A percentile compares a stretch with the other conserved stretches of the same genome.
These are phyloP conservation scores for Excoecaria agallocha DNA, from an alignment of 345 rosid genomes.

Conservation along the genomic window DNA sequence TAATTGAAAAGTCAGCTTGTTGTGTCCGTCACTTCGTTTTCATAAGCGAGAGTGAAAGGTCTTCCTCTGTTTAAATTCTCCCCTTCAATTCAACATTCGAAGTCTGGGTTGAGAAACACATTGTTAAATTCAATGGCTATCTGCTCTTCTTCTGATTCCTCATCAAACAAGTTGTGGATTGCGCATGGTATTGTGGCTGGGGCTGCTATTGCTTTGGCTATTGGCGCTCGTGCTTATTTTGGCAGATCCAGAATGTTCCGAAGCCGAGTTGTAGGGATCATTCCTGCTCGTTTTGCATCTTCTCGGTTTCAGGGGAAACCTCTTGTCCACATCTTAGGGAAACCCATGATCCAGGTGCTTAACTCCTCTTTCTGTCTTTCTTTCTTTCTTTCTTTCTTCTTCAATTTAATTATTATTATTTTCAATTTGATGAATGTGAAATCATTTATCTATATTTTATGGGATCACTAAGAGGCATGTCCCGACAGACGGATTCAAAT, in stretches of 20 bases:
- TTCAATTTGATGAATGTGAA: background rate
- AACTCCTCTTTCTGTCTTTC: no score
- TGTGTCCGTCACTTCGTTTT: no score
- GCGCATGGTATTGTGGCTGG: constrained; percentile 67
- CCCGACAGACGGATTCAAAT: background rate
- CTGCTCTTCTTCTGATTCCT: constrained; percentile 11
- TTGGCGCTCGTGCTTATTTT: constrained; percentile 63
- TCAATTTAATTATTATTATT: no score
- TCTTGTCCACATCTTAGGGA: constrained; percentile 76
- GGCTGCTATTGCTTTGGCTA: constrained; percentile 60
- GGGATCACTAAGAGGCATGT: background rate
- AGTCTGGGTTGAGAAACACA: no score
- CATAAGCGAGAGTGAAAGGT: no score
- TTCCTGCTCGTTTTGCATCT: constrained; percentile 94
- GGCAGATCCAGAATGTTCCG: constrained; percentile 56
- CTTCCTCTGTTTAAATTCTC: no score
- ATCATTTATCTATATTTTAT: background rate
- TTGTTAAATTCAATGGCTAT: background rate
- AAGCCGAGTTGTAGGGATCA: constrained; percentile 82
- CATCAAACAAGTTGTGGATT: constrained; percentile 52
- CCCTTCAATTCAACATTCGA: no score
- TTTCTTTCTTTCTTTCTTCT: no score
- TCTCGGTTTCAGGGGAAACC: constrained; percentile 93
- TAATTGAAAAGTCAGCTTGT: no score
- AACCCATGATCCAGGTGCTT: constrained; percentile 97